Percentiles rank a stretch among this genome's conserved stretches.
Conservation (phyloP, 1,139 yeast species). For the Pichia norvegensis region DNA sequence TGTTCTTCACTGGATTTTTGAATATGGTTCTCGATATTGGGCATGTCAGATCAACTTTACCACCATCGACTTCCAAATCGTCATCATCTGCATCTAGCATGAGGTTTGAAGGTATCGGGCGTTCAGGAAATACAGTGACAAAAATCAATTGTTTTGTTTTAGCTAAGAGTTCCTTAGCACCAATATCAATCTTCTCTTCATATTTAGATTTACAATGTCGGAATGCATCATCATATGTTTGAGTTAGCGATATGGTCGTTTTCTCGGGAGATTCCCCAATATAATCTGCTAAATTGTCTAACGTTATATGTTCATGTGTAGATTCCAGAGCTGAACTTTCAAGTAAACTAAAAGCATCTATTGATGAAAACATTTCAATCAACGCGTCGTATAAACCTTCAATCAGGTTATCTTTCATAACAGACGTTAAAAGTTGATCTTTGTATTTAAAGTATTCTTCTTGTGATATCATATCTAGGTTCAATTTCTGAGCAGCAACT, state of each 20-base stretch:
- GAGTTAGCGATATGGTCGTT: conserved; percentile 1
- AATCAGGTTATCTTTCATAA: conserved; percentile 1
- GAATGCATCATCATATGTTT: neutral
- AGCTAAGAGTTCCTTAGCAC: neutral
- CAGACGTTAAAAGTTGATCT: conserved; percentile 8
- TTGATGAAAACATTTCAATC: conserved; percentile 2
- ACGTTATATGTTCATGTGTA: conserved; percentile 5
- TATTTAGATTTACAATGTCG: neutral
- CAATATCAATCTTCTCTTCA: neutral
- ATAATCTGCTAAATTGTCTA: conserved; percentile 7
- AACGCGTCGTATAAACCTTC: conserved; percentile 9
- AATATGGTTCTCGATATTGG: conserved; percentile 52
- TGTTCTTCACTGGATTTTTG: conserved; percentile 45
- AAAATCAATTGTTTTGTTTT: conserved; percentile 19
- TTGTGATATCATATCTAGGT: conserved; percentile 9
- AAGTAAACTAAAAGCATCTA: conserved; percentile 9
- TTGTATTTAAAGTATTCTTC: conserved; percentile 13
- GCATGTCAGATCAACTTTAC: conserved; percentile 54
- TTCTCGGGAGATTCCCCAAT: conserved; percentile 6
- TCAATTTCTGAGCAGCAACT: conserved; percentile 10
- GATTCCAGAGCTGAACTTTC: neutral
- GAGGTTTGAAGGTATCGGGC: conserved; percentile 28
- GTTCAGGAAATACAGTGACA: conserved; percentile 24
- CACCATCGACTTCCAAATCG: conserved; percentile 55
- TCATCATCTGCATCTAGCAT: conserved; percentile 24